These are phyloP conservation scores for Mycena vulgaris DNA, from an alignment of 768 basidiomycete species.

Conservation along the genomic window DNA sequence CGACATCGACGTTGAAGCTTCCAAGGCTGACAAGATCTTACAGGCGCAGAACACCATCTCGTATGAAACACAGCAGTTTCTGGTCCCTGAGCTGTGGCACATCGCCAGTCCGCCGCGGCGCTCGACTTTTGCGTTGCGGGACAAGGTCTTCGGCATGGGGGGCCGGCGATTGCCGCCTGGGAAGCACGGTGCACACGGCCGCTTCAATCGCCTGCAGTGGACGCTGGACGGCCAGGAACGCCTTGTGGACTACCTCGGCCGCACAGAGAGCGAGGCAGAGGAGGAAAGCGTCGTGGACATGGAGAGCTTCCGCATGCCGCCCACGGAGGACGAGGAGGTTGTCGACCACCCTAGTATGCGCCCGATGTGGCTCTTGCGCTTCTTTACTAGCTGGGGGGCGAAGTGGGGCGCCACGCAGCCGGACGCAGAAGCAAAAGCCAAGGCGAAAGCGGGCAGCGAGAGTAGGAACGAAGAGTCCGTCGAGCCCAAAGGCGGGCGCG, in stretches of 20 bases:
- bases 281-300: slow-evolving; percentile 67
- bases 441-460: slow-evolving; percentile 2
- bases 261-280: slow-evolving; percentile 84
- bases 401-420: slow-evolving; percentile 64
- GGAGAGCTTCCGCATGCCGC: slow-evolving; percentile 42
- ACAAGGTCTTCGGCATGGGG: slow-evolving; percentile 78
- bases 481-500: background rate
- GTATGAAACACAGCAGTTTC: slow-evolving; percentile 82
- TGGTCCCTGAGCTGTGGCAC: slow-evolving; percentile 76
- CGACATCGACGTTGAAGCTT: slow-evolving; percentile 65
- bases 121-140: slow-evolving; percentile 76
- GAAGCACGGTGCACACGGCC: slow-evolving; percentile 70
- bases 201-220: slow-evolving; percentile 79
- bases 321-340: slow-evolving; percentile 65
- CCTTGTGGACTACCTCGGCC: slow-evolving; percentile 76
- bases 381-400: slow-evolving; percentile 85
- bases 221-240: slow-evolving; percentile 74
- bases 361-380: slow-evolving; percentile 83
- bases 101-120: slow-evolving; percentile 72
- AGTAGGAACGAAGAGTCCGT: background rate
- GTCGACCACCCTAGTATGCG: slow-evolving; percentile 73
- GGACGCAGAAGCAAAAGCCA: slow-evolving; percentile 14
- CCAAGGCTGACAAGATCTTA: slow-evolving; percentile 65
- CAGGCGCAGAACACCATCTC: slow-evolving; percentile 77
- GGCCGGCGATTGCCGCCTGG: slow-evolving; percentile 64